A percentile compares a stretch with the other conserved stretches of the same genome.
These are phyloP conservation scores for Saccharomycopsis javanensis DNA, from an alignment of 805 yeast species.

Conservation along the genomic window DNA sequence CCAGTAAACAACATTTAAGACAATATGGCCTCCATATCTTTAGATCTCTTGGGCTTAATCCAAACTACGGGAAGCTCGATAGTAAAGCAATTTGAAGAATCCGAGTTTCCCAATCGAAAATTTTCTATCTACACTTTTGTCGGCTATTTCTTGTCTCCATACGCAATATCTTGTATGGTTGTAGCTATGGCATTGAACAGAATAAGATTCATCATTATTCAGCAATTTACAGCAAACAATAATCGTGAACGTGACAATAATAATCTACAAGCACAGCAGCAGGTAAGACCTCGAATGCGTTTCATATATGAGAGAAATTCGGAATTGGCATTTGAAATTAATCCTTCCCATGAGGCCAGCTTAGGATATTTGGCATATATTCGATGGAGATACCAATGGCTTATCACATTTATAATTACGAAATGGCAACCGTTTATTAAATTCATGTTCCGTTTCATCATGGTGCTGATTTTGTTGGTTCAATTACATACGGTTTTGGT, in stretches of 20 bases:
- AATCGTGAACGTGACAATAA: not conserved
- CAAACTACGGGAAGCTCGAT: not conserved
- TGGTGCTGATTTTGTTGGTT: conserved; percentile 24
- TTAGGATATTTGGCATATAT: conserved; percentile 16
- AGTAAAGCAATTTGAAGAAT: conserved; percentile 12
- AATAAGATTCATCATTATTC: conserved; percentile 46
- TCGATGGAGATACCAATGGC: conserved; percentile 6
- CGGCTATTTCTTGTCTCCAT: conserved; percentile 39
- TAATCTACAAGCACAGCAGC: conserved; percentile 7
- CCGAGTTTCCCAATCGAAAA: conserved; percentile 11
- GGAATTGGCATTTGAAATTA: conserved; percentile 25
- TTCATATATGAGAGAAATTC: conserved; percentile 14
- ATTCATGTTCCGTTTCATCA: conserved; percentile 24
- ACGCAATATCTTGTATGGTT: conserved; percentile 44
- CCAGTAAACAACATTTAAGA: too few relatives aligned
- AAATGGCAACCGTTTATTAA: conserved; percentile 1
- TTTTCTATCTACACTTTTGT: conserved; percentile 19
- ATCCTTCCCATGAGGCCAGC: conserved; percentile 33
- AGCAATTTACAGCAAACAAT: conserved; percentile 22
- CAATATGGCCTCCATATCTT: not conserved
- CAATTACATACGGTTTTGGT: conserved; percentile 27
- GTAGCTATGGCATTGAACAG: conserved; percentile 52
- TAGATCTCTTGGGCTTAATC: not conserved
- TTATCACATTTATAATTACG: not conserved
- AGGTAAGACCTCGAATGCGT: not conserved